Percentiles rank a stretch among this genome's conserved stretches.
Evolutionary conservation across 495 filamentous ascomycete species (phyloP).

Genomic region (Trichocladium antarcticum): DNA sequence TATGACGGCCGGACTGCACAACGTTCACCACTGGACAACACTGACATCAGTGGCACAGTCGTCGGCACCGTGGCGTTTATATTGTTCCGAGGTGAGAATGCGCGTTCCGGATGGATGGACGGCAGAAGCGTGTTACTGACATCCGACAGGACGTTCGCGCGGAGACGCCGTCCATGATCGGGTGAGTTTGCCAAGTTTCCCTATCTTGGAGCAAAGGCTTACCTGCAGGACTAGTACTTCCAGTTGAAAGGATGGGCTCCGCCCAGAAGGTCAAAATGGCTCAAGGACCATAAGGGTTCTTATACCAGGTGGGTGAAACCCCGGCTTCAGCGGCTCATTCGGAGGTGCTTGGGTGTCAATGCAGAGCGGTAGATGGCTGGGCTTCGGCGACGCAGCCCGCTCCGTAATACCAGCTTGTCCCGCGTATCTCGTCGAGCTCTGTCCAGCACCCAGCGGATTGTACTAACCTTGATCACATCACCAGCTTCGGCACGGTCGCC

Average conservation of each 20-base stretch:
- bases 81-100: slow-evolving; percentile 52
- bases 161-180: slow-evolving; percentile 25
- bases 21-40: no score
- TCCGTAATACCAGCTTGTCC: neutral
- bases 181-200: slow-evolving; percentile 8
- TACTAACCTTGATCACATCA: slow-evolving; percentile 18
- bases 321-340: neutral
- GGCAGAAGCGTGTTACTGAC: slow-evolving; percentile 9
- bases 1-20: slow-evolving; percentile 13
- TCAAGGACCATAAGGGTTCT: slow-evolving; percentile 49
- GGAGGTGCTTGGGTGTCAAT: no score
- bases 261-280: slow-evolving; percentile 49
- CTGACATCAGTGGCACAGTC: slow-evolving; percentile 31
- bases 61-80: slow-evolving; percentile 76
- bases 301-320: slow-evolving; percentile 59
- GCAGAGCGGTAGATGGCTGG: neutral
- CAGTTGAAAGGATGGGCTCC: slow-evolving; percentile 74
- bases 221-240: slow-evolving; percentile 52
- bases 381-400: neutral
- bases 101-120: no score
- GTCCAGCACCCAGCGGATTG: neutral
- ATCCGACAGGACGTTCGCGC: slow-evolving; percentile 27
- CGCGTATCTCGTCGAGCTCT: slow-evolving; percentile 2
- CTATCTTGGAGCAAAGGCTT: slow-evolving; percentile 1
- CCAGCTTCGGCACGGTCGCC: slow-evolving; percentile 68